These are phyloP conservation scores for Clitopilus hobsonii DNA, from an alignment of 768 basidiomycete species.

Conservation along the genomic window DNA sequence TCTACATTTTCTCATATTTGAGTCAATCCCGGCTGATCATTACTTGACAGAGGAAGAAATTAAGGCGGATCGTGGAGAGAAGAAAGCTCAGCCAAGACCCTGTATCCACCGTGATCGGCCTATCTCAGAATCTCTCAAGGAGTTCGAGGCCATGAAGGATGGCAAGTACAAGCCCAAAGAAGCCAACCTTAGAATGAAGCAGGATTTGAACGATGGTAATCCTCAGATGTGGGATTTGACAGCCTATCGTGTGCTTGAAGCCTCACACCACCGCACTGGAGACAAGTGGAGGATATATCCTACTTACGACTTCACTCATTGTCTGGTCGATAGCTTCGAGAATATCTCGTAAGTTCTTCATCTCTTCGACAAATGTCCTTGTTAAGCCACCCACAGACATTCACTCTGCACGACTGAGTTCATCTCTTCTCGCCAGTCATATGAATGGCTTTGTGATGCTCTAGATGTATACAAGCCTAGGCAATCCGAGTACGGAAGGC, in stretches of 20 bases:
- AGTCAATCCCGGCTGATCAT: background rate
- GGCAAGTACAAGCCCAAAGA: constrained; percentile 90
- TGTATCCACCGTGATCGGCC: constrained; percentile 88
- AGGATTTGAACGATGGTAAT: constrained; percentile 87
- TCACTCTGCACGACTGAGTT: constrained; percentile 97
- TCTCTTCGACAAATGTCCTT: background rate
- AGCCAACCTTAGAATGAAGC: constrained; percentile 95
- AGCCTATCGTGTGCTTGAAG: constrained; percentile 88
- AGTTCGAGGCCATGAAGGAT: constrained; percentile 90
- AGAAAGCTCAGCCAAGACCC: constrained; percentile 72
- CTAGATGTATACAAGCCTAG: constrained; percentile 96
- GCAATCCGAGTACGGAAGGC: constrained; percentile 94
- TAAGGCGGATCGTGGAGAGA: constrained; percentile 81
- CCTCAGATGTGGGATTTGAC: constrained; percentile 99
- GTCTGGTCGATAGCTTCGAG: constrained; percentile 96
- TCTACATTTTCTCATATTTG: background rate
- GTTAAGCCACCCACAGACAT: constrained; percentile 50
- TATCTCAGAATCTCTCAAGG: constrained; percentile 76
- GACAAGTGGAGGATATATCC: constrained; percentile 97
- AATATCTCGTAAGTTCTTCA: constrained; percentile 86
- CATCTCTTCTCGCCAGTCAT: constrained; percentile 91
- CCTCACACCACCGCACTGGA: constrained; percentile 89
- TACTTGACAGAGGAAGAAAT: constrained; percentile 79
- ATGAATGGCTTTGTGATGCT: constrained; percentile 98
- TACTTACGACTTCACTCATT: constrained; percentile 98